A percentile compares a stretch with the other conserved stretches of the same genome.
phyloP scores from a whole-genome alignment of 148 eudicot genomes.

The Chenopodium album region DNA sequence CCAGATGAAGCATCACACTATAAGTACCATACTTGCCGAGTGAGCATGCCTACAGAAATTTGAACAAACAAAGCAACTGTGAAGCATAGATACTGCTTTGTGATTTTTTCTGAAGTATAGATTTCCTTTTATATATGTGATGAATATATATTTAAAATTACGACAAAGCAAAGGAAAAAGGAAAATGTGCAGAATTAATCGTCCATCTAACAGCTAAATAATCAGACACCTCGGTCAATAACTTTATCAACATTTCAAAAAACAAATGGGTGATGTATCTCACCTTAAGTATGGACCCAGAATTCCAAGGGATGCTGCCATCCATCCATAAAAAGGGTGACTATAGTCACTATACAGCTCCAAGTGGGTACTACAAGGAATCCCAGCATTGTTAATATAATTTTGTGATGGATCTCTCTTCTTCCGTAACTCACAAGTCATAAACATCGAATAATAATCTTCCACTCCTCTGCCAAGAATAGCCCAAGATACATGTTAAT shows the following conservation, averaged over 20 bases:
- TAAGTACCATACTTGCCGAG: neutral
- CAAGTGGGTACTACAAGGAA: neutral
- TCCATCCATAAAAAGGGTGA: neutral
- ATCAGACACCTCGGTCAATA: neutral
- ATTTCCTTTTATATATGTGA: neutral
- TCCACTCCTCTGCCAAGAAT: neutral
- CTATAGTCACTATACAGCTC: neutral
- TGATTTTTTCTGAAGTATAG: neutral
- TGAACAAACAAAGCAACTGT: neutral
- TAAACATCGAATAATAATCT: neutral
- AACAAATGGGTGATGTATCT: neutral
- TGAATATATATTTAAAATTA: neutral
- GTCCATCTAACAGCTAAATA: neutral
- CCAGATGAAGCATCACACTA: neutral
- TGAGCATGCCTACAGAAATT: neutral
- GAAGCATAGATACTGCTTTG: constrained; percentile 1
- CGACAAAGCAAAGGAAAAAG: neutral
- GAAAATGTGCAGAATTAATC: neutral
- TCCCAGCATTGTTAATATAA: neutral
- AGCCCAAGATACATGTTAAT: neutral
- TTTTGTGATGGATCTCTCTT: neutral
- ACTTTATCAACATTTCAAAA: neutral
- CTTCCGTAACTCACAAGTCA: neutral
- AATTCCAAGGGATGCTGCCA: neutral
- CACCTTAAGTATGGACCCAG: neutral